Base-by-base conservation (phyloP, 2,329 filamentous ascomycete genomes). In the Aspergillus sojae region DNA sequence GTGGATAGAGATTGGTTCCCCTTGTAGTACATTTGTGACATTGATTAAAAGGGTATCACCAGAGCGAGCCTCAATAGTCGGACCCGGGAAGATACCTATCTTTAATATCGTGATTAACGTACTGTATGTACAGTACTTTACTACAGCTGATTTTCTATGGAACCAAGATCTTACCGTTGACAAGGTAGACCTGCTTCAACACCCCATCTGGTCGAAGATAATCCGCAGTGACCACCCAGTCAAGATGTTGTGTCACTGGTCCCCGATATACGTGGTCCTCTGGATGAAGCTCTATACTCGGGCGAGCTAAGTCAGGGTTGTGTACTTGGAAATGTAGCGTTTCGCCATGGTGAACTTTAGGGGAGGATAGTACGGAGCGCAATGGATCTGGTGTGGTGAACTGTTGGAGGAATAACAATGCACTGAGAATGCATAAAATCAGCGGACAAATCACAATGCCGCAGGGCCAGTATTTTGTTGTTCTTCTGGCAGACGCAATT, bases 151-250 rank as follows among this genome's bases (percentile, higher is more conserved):
- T 21, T 6, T 19, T 59, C 41, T 11, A 14, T 11, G 30, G 6
- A 28, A 48, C 14, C 9, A 11, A 10, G 30, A 46, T 26, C 36
- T 30, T 45, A 80, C 79, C 79, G 65, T 86, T 86, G 62, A 87
- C 79, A 3, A 84, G 72, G 68, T 83, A 83, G 4, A 85, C 76
- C 0, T 69, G 66, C 66, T 84, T 85, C n/a, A 74, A 64, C 1
- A 86, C 84, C 0, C 84, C 84, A 68, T 86, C 83, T 6, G 82
- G 82, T 3, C 76, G 74, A n/a, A 75, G 71, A 32, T 70, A 41
- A 1, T 67, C 77, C 21, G 75, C 73, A 2, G 77, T 81, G 19
- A 85, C 74, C 16, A 71, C 77, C 81, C 81, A 84, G 58, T 75
- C 63, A 32, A 78, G 70, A 39, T 70, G 69, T n/a, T 75, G 71